phyloP scores from a whole-genome alignment of 2,329 filamentous ascomycete species.

The Arthroderma sp. region DNA sequence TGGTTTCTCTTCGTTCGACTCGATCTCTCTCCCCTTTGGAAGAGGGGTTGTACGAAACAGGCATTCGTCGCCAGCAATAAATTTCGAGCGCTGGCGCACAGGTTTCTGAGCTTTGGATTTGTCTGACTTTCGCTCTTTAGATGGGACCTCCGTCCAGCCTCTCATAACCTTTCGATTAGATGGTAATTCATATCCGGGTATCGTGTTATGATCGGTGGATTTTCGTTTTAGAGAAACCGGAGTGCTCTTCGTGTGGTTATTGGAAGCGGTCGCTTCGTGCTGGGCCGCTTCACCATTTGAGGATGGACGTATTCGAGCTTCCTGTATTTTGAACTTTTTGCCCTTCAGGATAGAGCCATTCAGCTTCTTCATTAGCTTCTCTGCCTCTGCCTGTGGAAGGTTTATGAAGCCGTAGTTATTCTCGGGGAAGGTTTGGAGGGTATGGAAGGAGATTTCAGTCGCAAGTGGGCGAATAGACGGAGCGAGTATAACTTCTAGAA shows the following conservation, averaged over 20 bases:
- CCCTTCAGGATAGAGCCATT: slow-evolving; percentile 78
- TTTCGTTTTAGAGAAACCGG: slow-evolving; percentile 38
- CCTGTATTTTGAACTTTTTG: slow-evolving; percentile 70
- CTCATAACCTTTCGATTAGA: slow-evolving; percentile 69
- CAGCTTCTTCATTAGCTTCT: slow-evolving; percentile 83
- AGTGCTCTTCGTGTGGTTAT: slow-evolving; percentile 29
- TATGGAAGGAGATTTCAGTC: slow-evolving; percentile 77
- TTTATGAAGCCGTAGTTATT: slow-evolving; percentile 83
- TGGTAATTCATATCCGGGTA: slow-evolving; percentile 59
- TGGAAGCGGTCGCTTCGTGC: slow-evolving; percentile 12
- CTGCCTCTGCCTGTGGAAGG: slow-evolving; percentile 64
- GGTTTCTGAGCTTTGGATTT: slow-evolving; percentile 46
- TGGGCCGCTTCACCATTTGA: neutral
- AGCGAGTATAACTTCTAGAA: slow-evolving; percentile 60
- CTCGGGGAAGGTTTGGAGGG: slow-evolving; percentile 76
- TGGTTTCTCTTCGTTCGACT: slow-evolving; percentile 11
- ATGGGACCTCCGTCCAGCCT: slow-evolving; percentile 62
- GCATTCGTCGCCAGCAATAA: slow-evolving; percentile 66
- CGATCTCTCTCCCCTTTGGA: slow-evolving; percentile 37
- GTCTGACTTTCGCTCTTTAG: slow-evolving; percentile 32
- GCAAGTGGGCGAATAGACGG: slow-evolving; percentile 52
- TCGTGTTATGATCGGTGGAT: slow-evolving; percentile 36
- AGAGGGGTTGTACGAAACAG: slow-evolving; percentile 70
- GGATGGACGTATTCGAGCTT: slow-evolving; percentile 41
- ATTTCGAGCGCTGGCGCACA: slow-evolving; percentile 55